These are phyloP conservation scores for Quercus lobata DNA, from an alignment of 331 rosid genomes.

Conservation along the genomic window DNA sequence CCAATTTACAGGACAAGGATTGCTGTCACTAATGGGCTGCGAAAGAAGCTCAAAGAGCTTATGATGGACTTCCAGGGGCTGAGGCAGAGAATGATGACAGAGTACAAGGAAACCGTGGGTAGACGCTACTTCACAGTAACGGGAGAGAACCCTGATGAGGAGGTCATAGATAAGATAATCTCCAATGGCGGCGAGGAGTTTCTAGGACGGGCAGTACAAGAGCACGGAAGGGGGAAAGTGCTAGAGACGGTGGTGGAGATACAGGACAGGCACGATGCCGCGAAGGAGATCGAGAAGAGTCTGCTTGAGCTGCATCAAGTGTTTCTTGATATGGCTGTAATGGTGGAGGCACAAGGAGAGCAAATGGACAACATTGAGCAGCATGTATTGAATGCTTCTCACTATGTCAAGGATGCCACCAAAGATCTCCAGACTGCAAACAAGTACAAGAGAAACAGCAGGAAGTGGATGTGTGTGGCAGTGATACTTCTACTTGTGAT, in stretches of 20 bases:
- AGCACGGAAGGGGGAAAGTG: conserved; percentile 80
- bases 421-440: conserved; percentile 56
- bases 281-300: conserved; percentile 75
- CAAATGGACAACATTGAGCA: conserved; percentile 92
- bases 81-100: conserved; percentile 83
- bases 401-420: conserved; percentile 71
- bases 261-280: conserved; percentile 76
- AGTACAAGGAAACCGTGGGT: conserved; percentile 81
- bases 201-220: conserved; percentile 55
- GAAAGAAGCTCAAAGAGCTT: conserved; percentile 77
- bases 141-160: conserved; percentile 72
- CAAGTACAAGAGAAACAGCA: conserved; percentile 48
- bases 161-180: conserved; percentile 80
- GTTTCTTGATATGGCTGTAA: conserved; percentile 92
- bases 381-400: conserved; percentile 67
- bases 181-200: conserved; percentile 60
- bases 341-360: conserved; percentile 96
- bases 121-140: conserved; percentile 78
- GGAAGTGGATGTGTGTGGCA: conserved; percentile 81
- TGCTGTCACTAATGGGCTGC: conserved; percentile 69
- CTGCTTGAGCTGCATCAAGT: conserved; percentile 81
- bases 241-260: conserved; percentile 86
- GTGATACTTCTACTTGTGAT: conserved; percentile 48
- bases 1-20: conserved; percentile 71
- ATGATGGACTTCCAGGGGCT: conserved; percentile 89